Base-by-base conservation (phyloP, 1,284 basidiomycete species). In the Pascua guehoae region DNA sequence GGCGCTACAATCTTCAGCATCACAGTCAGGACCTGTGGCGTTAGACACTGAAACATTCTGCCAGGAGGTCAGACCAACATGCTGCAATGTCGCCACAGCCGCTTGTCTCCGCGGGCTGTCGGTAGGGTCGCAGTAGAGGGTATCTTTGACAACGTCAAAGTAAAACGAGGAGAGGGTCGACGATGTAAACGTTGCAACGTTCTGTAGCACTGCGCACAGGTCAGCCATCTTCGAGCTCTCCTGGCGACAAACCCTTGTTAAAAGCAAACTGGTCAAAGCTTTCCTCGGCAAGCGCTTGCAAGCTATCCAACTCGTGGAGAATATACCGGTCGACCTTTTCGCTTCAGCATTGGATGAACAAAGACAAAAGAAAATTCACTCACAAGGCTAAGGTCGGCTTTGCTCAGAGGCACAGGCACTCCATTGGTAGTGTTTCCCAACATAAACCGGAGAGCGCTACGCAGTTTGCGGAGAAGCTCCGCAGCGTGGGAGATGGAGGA, bases 91-190 rank as follows among this genome's bases (percentile, higher is more conserved):
- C 2, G 86, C 85, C 3, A 93, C 73, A 16, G 88, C 81, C 0
- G 83, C 82, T 53, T 82, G 79, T 12, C 95, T 84, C 48, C 85
- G 80, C 1, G 75, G 62, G 58, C 83, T 83, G 12, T 80, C 67
- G 1, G 75, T 59, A 4, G 78, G 73, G 66, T 91, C 83, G 38
- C 89, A 88, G 72, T 99, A 98, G 5, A 99, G 79, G 41, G 84
- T 83, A 74, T 98, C 95, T 75, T 98, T 98, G 53, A 85, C 88
- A 47, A 91, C 85, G 69, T 95, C 92, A 62, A 98, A 90, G 77
- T 98, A 98, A 17, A 82, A 72, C 8, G 78, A 70, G 0, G 81
- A 82, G 0, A 97, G 79, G 0, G 78, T 75, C n/a, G 76, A 78
- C 11, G 69, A 67, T 2, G 77, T 71, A 53, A 81, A 82, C 7